Evolutionary conservation across 2,329 filamentous ascomycete genomes (phyloP), one percentile per base, ranked within the genome.

Genomic region (Hypoxylon sp.): DNA sequence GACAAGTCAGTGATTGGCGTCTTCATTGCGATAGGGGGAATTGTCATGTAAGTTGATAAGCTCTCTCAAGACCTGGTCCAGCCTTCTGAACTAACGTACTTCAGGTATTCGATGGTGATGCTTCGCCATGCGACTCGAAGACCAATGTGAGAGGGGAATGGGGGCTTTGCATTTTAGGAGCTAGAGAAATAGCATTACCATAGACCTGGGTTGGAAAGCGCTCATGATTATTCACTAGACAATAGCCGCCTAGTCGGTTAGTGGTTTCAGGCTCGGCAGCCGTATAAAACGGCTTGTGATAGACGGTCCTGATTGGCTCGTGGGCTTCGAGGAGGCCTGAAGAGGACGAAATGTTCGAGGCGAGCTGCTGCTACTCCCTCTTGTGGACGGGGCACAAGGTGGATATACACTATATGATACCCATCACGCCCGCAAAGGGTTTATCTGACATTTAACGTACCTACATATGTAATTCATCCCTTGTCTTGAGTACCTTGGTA

Each of bases 1-100:
- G 87, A 89, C 73, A 87, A 83, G 76, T 85, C 85, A 4, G 77
- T 88, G 21, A 69, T 87, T 47, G 87, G 87, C 24, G 85, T 89
- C 35, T 76, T 87, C 5, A 76, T 88, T 66, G 88, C 87, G 5
- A 80, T 90, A 54, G 83, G 82, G 27, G 88, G 87, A 47, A 89
- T 89, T 55, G 82, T 89, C 54, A 79, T 81, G 86, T 89, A 80
- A 79, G 86, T 82, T 8, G 5, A 48, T 24, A 56, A 24, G 35
- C 31, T 19, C 37, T 15, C 1, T n/a, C 31, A 11, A 21, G 24
- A 46, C 15, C n/a, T 2, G 13, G 48, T 39, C 31, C 19, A 15
- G 32, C 29, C 54, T 37, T n/a, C 27, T 32, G 11, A 57, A 64
- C 73, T 60, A 69, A 65, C 19, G n/a, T 15, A 15, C 21, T 53